Evolutionary conservation across 805 yeast species (phyloP), one percentile per base, ranked within the genome.

Genomic region (Ogataea angusta): DNA sequence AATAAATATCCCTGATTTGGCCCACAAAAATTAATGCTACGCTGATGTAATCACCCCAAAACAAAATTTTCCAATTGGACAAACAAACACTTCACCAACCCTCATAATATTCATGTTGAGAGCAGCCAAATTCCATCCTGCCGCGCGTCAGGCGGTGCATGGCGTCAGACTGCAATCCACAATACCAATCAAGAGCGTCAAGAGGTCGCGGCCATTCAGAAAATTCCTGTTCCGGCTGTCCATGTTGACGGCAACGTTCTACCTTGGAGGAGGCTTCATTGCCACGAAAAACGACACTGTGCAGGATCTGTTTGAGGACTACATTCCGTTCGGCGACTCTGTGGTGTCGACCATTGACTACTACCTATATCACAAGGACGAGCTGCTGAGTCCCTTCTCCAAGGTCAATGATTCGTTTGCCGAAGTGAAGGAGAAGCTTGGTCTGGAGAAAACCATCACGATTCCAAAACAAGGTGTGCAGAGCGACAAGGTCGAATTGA

Each of bases 271-370:
- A 38, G 73, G 79, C n/a, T 76, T 73, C 38, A 63, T 72, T 42
- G 69, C 88, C 10, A 64, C 78, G 22, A 64, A 74, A 46, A 71
- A 71, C 54, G 84, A 80, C 49, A 67, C 75, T 13, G 72, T 81
- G 57, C 80, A 77, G 49, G 86, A 82, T 49, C 48, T 68, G 33
- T 82, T 80, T 60, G 69, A 79, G 16, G 80, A 80, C 48, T 74
- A 73, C 43, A 75, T 82, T 32, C 93, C 93, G 14, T 69, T 73
- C 36, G 85, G 80, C 27, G 84, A 79, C 51, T 61, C 63, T 16
- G 62, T 75, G 22, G 71, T 82, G 22, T 75, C 76, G 38, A 52
- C 58, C 7, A 65, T 73, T 38, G 85, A 81, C 48, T 64, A 56
- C 37, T 47, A 56, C 18, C 43, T 49, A 46, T 51, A 52, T 30